Conservation (phyloP, 2,329 filamentous ascomycete species). For the Xylaria sp. region DNA sequence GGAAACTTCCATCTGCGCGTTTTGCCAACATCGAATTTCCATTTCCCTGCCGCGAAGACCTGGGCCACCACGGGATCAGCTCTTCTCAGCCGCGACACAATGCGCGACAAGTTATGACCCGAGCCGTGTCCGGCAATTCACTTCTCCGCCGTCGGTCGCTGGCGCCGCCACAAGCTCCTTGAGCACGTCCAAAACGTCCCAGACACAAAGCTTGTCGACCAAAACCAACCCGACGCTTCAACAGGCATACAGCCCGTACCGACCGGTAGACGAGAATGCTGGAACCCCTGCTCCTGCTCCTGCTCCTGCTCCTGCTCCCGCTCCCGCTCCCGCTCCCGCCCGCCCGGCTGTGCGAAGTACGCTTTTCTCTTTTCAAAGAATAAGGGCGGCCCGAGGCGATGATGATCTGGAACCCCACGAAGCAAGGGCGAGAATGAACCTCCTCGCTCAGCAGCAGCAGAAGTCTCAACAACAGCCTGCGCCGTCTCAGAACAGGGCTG, state of each 20-base stretch:
- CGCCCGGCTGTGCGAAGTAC: background rate
- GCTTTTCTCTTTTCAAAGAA: background rate
- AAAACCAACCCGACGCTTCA: conserved; percentile 1
- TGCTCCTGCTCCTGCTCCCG: no score
- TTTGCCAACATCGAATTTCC: conserved; percentile 30
- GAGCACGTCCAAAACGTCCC: background rate
- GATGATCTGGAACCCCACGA: conserved; percentile 35
- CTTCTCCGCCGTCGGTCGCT: background rate
- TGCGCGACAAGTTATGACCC: conserved; percentile 10
- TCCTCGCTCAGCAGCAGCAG: conserved; percentile 37
- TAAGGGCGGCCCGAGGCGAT: background rate
- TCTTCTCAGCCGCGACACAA: conserved; percentile 15
- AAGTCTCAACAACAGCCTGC: conserved; percentile 5
- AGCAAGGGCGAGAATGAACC: conserved; percentile 40
- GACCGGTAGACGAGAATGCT: background rate
- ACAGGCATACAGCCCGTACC: background rate
- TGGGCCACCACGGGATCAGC: background rate
- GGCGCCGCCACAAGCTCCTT: no score
- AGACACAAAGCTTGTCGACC: background rate
- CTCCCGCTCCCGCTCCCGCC: background rate
- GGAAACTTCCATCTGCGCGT: conserved; percentile 46
- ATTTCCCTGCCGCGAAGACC: conserved; percentile 22
- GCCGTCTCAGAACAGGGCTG: conserved; percentile 2
- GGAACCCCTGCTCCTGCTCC: background rate
- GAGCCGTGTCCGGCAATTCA: background rate